Evolutionary conservation across 345 rosid species (phyloP).

Genomic region (Jatropha curcas): DNA sequence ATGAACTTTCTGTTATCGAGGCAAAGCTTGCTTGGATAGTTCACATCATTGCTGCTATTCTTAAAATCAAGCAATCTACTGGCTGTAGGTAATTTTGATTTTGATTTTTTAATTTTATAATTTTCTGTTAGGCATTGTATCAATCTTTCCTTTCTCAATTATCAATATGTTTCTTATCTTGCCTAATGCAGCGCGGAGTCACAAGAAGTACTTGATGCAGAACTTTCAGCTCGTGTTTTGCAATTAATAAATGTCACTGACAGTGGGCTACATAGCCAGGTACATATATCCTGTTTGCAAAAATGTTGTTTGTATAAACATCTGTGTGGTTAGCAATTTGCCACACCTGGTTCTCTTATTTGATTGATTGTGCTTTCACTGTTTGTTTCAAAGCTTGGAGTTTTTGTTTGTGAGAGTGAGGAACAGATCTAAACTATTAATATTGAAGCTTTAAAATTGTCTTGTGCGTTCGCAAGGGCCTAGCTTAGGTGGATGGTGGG

Average conservation of each 20-base stretch:
- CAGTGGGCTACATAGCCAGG: conserved; percentile 90
- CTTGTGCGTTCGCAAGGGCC: not conserved
- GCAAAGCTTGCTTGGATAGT: conserved; percentile 98
- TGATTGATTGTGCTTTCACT: not conserved
- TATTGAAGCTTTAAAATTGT: not conserved
- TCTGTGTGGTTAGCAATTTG: not conserved
- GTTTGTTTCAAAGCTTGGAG: not conserved
- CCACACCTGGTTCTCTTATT: not conserved
- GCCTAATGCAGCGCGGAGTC: conserved; percentile 75
- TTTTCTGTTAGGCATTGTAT: conserved; percentile 8
- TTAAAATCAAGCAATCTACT: conserved; percentile 82
- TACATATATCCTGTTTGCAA: conserved; percentile 15
- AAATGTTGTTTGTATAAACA: not conserved
- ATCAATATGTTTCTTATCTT: conserved; percentile 9
- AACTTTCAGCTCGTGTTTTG: conserved; percentile 97
- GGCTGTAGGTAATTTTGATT: conserved; percentile 70
- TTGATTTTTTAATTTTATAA: not conserved
- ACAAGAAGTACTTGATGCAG: conserved; percentile 97
- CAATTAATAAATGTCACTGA: conserved; percentile 87
- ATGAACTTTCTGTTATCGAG: conserved; percentile 77
- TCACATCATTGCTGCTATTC: conserved; percentile 91
- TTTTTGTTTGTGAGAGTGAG: not conserved
- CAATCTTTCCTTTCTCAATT: conserved; percentile 17
- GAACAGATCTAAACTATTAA: not conserved
- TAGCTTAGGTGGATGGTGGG: not conserved